Percentiles rank a stretch among this genome's conserved stretches.
These are phyloP conservation scores for Rhinocladiella mackenziei DNA, from an alignment of 2,329 filamentous ascomycete species.

Conservation along the genomic window DNA sequence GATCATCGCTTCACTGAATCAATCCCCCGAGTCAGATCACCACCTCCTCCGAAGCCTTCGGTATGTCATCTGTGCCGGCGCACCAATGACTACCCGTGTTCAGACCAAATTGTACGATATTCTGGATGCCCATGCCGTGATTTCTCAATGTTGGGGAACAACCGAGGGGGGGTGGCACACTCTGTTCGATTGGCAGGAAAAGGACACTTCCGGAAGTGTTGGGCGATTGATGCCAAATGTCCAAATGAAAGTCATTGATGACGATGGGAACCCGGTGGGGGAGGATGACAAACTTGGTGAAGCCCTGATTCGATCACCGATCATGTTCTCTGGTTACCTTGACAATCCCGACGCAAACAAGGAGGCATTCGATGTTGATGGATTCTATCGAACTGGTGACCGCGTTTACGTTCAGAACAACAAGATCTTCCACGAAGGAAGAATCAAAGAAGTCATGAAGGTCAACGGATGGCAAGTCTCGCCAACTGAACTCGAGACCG, in stretches of 20 bases:
- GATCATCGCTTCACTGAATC: constrained; percentile 40
- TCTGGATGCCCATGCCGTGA: constrained; percentile 40
- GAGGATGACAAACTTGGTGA: constrained; percentile 35
- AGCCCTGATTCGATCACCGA: constrained; percentile 40
- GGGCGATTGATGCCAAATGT: constrained; percentile 43
- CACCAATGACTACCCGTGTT: constrained; percentile 43
- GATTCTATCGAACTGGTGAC: constrained; percentile 46
- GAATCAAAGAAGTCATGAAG: constrained; percentile 47
- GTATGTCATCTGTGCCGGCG: constrained; percentile 48
- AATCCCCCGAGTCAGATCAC: constrained; percentile 24
- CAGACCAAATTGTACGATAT: constrained; percentile 41
- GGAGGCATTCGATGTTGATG: constrained; percentile 32
- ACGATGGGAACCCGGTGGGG: constrained; percentile 33
- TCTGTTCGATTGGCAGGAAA: constrained; percentile 34
- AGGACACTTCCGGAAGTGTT: constrained; percentile 46
- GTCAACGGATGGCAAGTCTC: constrained; percentile 47
- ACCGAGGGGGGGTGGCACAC: constrained; percentile 47
- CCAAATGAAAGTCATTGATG: constrained; percentile 34
- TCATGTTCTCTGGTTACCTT: constrained; percentile 39
- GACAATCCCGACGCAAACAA: constrained; percentile 34
- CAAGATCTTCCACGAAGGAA: constrained; percentile 40
- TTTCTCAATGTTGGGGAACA: constrained; percentile 53
- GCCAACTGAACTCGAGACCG: constrained; percentile 47
- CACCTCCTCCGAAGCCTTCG: constrained; percentile 40
- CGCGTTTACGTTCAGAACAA: constrained; percentile 37